Conservation (phyloP, 768 basidiomycete genomes). For the Ramaria sp. region DNA sequence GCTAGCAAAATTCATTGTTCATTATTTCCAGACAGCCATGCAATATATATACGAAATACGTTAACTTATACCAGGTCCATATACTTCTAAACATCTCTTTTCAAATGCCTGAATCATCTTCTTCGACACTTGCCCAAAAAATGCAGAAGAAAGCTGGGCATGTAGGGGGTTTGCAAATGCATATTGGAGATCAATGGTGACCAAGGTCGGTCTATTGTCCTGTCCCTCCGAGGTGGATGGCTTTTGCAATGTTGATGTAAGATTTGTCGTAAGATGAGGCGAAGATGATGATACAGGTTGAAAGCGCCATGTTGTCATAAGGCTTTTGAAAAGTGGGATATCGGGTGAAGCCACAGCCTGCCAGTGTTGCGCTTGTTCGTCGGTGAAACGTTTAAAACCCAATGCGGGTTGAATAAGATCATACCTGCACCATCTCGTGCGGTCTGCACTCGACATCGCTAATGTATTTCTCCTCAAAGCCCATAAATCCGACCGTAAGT, state of each 20-base stretch:
- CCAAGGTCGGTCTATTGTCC: slow-evolving; percentile 54
- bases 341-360: slow-evolving; percentile 65
- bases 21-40: too few relatives aligned
- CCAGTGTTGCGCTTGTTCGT: slow-evolving; percentile 5
- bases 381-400: background rate
- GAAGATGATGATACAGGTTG: slow-evolving; percentile 40
- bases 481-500: slow-evolving; percentile 79
- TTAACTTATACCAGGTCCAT: slow-evolving; percentile 32
- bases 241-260: background rate
- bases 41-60: too few relatives aligned
- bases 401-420: slow-evolving; percentile 11
- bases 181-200: slow-evolving; percentile 77
- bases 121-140: slow-evolving; percentile 79
- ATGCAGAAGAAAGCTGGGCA: slow-evolving; percentile 68
- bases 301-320: slow-evolving; percentile 68
- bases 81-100: slow-evolving; percentile 63
- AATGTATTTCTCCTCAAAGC: slow-evolving; percentile 78
- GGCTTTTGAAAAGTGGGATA: slow-evolving; percentile 62
- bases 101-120: slow-evolving; percentile 94
- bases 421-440: slow-evolving; percentile 67
- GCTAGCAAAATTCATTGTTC: too few relatives aligned
- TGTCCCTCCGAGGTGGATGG: slow-evolving; percentile 3
- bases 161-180: slow-evolving; percentile 83
- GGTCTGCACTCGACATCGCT: slow-evolving; percentile 77
- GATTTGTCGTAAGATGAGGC: slow-evolving; percentile 23